These are phyloP conservation scores for Yamagishiella unicocca DNA, from an alignment of 139 green algal genomes.

Conservation along the genomic window DNA sequence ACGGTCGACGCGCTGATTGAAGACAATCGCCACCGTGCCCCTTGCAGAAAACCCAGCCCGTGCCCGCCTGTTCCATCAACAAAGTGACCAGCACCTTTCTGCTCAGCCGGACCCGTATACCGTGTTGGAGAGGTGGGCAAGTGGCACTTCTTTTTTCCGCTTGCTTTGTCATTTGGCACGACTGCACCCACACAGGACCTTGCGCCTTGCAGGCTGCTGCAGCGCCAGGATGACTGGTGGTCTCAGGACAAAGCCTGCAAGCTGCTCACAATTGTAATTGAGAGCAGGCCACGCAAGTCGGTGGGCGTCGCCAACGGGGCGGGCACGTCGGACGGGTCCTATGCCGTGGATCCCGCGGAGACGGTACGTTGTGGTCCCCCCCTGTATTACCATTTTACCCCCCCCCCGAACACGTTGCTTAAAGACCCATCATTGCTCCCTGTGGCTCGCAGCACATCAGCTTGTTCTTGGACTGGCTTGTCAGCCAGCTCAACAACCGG, in stretches of 20 bases:
- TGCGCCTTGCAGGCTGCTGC: slow-evolving; percentile 74
- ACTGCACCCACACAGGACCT: neutral
- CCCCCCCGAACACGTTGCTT: neutral
- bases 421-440: neutral
- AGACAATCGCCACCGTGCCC: neutral
- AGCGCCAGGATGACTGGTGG: slow-evolving; percentile 93
- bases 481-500: slow-evolving; percentile 85
- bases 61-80: slow-evolving; percentile 75
- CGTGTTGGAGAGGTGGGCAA: slow-evolving; percentile 74
- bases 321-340: slow-evolving; percentile 28
- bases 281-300: slow-evolving; percentile 67
- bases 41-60: slow-evolving; percentile 62
- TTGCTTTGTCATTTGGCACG: no score
- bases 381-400: neutral
- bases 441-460: slow-evolving; percentile 61
- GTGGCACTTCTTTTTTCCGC: no score
- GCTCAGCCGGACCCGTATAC: slow-evolving; percentile 74
- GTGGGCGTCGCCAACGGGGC: slow-evolving; percentile 49
- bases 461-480: slow-evolving; percentile 90
- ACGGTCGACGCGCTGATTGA: neutral
- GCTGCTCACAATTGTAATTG: slow-evolving; percentile 81
- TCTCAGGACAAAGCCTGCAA: slow-evolving; percentile 88
- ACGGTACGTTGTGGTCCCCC: slow-evolving; percentile 35
- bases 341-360: slow-evolving; percentile 54
- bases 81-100: slow-evolving; percentile 57